Evolutionary conservation across 805 yeast genomes (phyloP), one percentile per base, ranked within the genome.

Genomic region (Spathaspora arborariae): DNA sequence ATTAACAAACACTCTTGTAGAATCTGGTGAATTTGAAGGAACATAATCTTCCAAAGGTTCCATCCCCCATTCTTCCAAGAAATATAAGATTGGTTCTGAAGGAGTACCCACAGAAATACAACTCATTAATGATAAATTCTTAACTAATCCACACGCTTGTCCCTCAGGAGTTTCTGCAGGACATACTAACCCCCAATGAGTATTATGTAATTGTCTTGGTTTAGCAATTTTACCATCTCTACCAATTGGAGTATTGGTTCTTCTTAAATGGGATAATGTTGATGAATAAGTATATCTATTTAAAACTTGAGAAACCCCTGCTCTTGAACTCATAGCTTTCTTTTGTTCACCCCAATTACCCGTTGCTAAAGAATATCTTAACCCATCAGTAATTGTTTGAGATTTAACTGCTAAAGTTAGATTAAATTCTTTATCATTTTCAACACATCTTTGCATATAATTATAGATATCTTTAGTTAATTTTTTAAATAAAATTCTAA

Each of bases 321-420:
- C 99, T 68, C 96, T 85, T 16, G 97, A 84, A 51, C 94, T 84
- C 99, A 94, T 94, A 11, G 98, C 97, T 68, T 94, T 94, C 84
- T 91, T 92, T 68, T 94, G 99, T 70, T 94, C 99, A 75, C 99
- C 99, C 99, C 99, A 94, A 74, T 94, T 94, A 78, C 99, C 99
- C 13, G 99, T 94, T 45, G 99, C 99, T 62, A 94, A 78, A 35
- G 99, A 94, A 70, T 94, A 94, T 65, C 95, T 88, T 69, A 94
- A 80, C 65, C 99, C 99, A 51, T 96, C 92, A 34, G 99, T 94
- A 58, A 94, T 89, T 2, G 98, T 94, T 56, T 91, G 91, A 15
- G 97, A 89, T 73, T 94, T 92, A 56, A 94, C 97, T 35, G 99
- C 99, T 61, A 94, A 80, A 45, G 96, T 90, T 73, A 94, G 80